Evolutionary conservation across 768 basidiomycete species (phyloP).

Genomic region (Pisolithus albus): DNA sequence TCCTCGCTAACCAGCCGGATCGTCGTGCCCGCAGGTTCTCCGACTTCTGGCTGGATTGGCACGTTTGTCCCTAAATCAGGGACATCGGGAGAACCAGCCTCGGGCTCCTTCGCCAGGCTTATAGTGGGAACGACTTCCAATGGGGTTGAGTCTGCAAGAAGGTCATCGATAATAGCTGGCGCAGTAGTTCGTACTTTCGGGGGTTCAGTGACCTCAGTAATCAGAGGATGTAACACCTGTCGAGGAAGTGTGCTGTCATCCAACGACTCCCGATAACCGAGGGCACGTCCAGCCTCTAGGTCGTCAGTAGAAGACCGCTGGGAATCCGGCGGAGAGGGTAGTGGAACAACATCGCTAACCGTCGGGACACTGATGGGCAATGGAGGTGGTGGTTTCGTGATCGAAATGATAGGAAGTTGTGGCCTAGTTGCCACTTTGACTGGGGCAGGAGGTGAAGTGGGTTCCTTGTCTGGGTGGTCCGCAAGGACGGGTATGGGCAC

Average conservation of each 20-base stretch:
- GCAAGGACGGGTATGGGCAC: slow-evolving; percentile 58
- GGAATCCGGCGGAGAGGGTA: slow-evolving; percentile 41
- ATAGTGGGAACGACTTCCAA: slow-evolving; percentile 25
- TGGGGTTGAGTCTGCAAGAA: slow-evolving; percentile 42
- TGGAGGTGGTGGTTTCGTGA: slow-evolving; percentile 68
- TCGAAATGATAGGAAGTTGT: slow-evolving; percentile 47
- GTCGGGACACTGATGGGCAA: slow-evolving; percentile 66
- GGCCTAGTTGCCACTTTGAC: slow-evolving; percentile 14
- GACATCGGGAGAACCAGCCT: not conserved
- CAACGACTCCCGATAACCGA: slow-evolving; percentile 31
- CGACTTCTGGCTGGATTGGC: slow-evolving; percentile 7
- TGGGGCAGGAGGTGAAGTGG: slow-evolving; percentile 18
- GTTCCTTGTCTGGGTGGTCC: slow-evolving; percentile 19
- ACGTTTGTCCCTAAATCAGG: slow-evolving; percentile 6
- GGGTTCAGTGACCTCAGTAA: slow-evolving; percentile 4
- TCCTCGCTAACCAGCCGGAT: slow-evolving; percentile 57
- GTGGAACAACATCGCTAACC: slow-evolving; percentile 46
- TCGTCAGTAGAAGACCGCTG: slow-evolving; percentile 31
- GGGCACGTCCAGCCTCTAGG: slow-evolving; percentile 36
- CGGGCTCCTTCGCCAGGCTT: slow-evolving; percentile 20
- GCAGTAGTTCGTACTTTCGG: slow-evolving; percentile 1
- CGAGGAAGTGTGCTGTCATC: slow-evolving; percentile 9
- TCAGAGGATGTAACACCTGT: slow-evolving; percentile 4
- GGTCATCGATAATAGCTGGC: slow-evolving; percentile 36
- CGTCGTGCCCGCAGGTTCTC: slow-evolving; percentile 33